Conservation (phyloP, 176 grass and related monocot species). For the Pharus latifolius region DNA sequence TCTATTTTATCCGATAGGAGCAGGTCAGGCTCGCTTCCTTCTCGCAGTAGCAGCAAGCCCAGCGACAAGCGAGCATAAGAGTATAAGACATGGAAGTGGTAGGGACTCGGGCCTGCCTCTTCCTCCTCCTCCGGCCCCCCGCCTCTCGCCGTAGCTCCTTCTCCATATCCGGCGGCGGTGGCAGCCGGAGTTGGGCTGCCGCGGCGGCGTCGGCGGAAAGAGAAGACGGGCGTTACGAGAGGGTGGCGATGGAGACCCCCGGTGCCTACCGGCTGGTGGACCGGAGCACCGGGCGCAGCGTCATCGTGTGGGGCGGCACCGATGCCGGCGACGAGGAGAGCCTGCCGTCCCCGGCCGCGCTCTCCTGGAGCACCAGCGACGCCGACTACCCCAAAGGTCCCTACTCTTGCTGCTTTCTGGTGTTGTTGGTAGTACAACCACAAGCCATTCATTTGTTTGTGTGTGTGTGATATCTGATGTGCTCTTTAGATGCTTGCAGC, state of each 20-base stretch:
- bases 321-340: conserved; percentile 21
- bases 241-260: conserved; percentile 47
- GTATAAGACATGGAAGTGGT: conserved; percentile 16
- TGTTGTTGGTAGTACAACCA: not conserved
- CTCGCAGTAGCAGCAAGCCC: too few species aligned
- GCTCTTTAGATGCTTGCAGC: not conserved
- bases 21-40: too few species aligned
- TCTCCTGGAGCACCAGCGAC: conserved; percentile 24
- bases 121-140: conserved; percentile 2
- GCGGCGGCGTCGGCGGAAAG: conserved; percentile 18
- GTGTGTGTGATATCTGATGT: too few species aligned
- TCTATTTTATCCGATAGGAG: conserved; percentile 21
- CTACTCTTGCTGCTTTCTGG: not conserved
- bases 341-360: conserved; percentile 42
- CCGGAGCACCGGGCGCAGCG: conserved; percentile 40
- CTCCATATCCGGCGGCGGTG: not conserved
- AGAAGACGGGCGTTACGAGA: conserved; percentile 30
- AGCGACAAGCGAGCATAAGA: not conserved
- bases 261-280: conserved; percentile 75
- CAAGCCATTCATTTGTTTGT: not conserved
- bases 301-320: conserved; percentile 78
- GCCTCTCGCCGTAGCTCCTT: not conserved
- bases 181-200: conserved; percentile 16
- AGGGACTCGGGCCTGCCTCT: conserved; percentile 20
- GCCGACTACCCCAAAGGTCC: conserved; percentile 11